phyloP scores from a whole-genome alignment of 2,329 filamentous ascomycete genomes.

The Drechslerella stenobrocha region DNA sequence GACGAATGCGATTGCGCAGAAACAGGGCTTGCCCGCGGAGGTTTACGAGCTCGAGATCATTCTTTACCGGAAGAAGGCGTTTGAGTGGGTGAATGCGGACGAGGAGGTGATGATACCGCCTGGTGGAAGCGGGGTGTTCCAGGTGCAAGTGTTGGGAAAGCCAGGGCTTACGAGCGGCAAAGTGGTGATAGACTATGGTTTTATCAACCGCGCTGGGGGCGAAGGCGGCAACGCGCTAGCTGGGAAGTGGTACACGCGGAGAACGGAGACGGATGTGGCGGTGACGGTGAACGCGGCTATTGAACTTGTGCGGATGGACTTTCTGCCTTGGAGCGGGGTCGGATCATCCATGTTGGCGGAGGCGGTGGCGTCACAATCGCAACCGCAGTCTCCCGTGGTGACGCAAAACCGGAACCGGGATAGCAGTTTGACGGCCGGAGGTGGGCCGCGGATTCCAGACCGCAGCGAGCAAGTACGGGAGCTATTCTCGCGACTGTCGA shows the following conservation, averaged over 20 bases:
- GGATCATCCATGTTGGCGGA: slow-evolving; percentile 49
- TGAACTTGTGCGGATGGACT: slow-evolving; percentile 77
- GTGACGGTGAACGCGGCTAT: slow-evolving; percentile 91
- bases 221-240: slow-evolving; percentile 62
- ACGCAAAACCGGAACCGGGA: slow-evolving; percentile 51
- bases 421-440: slow-evolving; percentile 9
- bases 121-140: slow-evolving; percentile 70
- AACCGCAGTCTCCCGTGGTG: slow-evolving; percentile 29
- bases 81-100: slow-evolving; percentile 62
- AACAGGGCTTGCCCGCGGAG: slow-evolving; percentile 76
- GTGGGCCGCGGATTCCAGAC: slow-evolving; percentile 8
- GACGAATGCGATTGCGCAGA: slow-evolving; percentile 72
- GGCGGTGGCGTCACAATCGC: slow-evolving; percentile 30
- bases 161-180: slow-evolving; percentile 77
- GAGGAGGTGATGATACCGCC: slow-evolving; percentile 66
- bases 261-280: slow-evolving; percentile 76
- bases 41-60: slow-evolving; percentile 84
- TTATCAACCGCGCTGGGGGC: slow-evolving; percentile 64
- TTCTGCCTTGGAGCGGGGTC: slow-evolving; percentile 74
- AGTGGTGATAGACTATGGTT: slow-evolving; percentile 78
- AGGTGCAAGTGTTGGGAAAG: slow-evolving; percentile 83
- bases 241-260: slow-evolving; percentile 79
- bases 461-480: slow-evolving; percentile 57
- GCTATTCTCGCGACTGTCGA: slow-evolving; percentile 57
- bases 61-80: slow-evolving; percentile 71